Conservation (phyloP, 208 protist species). For the Leishmania turanica region DNA sequence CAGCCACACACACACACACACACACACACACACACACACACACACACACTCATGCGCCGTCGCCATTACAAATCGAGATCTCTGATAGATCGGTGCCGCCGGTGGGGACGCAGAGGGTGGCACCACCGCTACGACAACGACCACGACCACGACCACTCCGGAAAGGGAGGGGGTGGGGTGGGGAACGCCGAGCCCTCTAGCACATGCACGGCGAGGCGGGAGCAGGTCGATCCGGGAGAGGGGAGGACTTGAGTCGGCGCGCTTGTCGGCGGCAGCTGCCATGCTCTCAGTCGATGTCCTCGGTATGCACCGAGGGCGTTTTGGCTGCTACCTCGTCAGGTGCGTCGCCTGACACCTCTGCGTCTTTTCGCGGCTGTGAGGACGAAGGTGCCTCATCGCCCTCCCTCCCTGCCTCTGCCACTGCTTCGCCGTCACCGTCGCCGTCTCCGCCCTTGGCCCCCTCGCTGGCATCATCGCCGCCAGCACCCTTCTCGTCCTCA, state of each 20-base stretch:
- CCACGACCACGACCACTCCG: neutral
- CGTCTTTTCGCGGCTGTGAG: neutral
- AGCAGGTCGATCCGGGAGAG: neutral
- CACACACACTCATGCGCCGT: neutral
- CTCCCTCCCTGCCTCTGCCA: neutral
- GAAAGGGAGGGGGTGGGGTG: too few relatives aligned
- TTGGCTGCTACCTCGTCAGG: constrained; percentile 1
- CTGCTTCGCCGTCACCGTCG: neutral
- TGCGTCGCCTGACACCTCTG: neutral
- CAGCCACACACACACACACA: neutral
- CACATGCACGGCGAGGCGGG: neutral
- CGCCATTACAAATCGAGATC: neutral
- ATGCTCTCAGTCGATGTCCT: constrained; percentile 22
- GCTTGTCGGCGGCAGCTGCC: neutral
- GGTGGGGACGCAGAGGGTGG: neutral
- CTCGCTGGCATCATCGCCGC: neutral
- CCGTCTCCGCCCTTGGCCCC: neutral
- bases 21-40: neutral
- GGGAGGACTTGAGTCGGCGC: neutral
- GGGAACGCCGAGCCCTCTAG: neutral
- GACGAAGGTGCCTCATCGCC: neutral
- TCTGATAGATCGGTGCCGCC: neutral
- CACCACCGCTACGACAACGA: neutral
- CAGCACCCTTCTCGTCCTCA: constrained; percentile 18
- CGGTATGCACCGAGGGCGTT: constrained; percentile 1